Evolutionary conservation across 2,329 filamentous ascomycete species (phyloP).

Genomic region (Taxawa tesnikishii): DNA sequence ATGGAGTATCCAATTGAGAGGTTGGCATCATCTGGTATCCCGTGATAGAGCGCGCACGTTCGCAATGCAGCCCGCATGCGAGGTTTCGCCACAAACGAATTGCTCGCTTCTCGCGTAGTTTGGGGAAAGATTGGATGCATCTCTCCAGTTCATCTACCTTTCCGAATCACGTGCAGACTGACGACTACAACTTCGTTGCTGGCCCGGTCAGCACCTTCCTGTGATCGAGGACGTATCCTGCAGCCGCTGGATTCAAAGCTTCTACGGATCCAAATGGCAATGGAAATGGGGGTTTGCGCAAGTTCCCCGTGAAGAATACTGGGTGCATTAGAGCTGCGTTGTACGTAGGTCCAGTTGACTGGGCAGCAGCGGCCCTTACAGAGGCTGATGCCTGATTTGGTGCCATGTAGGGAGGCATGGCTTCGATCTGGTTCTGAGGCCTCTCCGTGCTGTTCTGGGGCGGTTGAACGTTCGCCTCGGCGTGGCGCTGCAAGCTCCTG

Average conservation of each 20-base stretch:
- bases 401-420: constrained; percentile 29
- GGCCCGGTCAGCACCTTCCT: neutral
- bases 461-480: constrained; percentile 13
- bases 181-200: neutral
- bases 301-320: constrained; percentile 59
- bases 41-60: no score
- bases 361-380: no score
- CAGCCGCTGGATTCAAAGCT: constrained; percentile 29
- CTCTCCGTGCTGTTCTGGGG: constrained; percentile 5
- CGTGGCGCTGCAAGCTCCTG: constrained; percentile 11
- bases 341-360: constrained; percentile 25
- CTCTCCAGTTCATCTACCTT: no score
- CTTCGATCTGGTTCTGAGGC: constrained; percentile 35
- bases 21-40: no score
- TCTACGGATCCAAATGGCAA: constrained; percentile 22
- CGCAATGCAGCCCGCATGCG: no score
- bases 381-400: constrained; percentile 5
- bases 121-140: no score
- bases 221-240: constrained; percentile 25
- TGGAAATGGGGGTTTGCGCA: constrained; percentile 43
- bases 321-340: constrained; percentile 55
- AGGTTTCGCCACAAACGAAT: no score
- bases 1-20: no score
- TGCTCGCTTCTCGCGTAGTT: no score
- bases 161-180: no score